Evolutionary conservation across 2,329 filamentous ascomycete species (phyloP), one percentile per base, ranked within the genome.

Genomic region (Fusarium falciforme): DNA sequence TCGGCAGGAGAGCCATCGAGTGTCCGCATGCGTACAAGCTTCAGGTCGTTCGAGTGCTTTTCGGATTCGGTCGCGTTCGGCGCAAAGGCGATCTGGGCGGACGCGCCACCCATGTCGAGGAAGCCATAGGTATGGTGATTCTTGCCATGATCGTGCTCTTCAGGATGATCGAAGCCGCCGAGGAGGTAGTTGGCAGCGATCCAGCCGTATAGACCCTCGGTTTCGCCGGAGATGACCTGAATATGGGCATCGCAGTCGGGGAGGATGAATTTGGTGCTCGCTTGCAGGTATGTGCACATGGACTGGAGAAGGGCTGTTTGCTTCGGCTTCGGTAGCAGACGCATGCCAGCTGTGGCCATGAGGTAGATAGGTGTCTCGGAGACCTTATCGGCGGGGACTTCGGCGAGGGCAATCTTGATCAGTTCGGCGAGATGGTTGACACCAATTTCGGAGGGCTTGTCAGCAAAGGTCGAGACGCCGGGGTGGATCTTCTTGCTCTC

Each of bases 31-130:
- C 96, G 92, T 67, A 99, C 84, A 16, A 98, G 83, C 73, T 95
- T 98, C 64, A 99, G 85, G 80, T 98, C 95, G 71, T 98, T 89
- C 0, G 94, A 92, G 81, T 99, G 97, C 79, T 95, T 96, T 78
- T 92, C 89, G 2, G 95, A 92, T 82, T 99, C 96, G 1, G 96
- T 98, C 5, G 89, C 85, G 82, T 99, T 99, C 1, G 96, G 96
- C 2, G 95, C 96, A 82, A 99, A 99, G 0, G 97, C 96, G 79
- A 99, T 98, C 84, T 99, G 96, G 17, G 96, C 96, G 0, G 96
- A 98, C 29, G 96, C 96, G 61, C 96, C 96, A 59, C 96, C 96
- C 97, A 99, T 99, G 81, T 99, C 96, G 70, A 99, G 86, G 79
- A 99, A 99, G 1, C 96, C 96, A 82, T 98, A 99, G 0, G 96